phyloP scores from a whole-genome alignment of 1,284 basidiomycete species.

The Wallemia mellicola region DNA sequence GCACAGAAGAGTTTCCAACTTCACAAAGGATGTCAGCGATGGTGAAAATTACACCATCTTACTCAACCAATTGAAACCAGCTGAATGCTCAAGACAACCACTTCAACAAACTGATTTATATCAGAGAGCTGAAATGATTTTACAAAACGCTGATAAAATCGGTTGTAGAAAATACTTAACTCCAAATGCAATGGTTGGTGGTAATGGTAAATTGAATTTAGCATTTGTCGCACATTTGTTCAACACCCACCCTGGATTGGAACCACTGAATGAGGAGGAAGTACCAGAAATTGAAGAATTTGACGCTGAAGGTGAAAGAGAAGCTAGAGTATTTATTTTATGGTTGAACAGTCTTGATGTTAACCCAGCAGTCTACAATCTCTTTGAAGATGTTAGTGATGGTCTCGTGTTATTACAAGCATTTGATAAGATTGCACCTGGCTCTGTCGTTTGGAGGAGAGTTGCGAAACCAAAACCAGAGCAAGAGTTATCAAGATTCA shows the following conservation, averaged over 20 bases:
- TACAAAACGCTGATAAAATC: slow-evolving; percentile 76
- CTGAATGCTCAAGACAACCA: slow-evolving; percentile 71
- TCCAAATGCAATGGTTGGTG: slow-evolving; percentile 58
- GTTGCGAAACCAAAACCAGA: slow-evolving; percentile 54
- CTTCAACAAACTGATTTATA: slow-evolving; percentile 57
- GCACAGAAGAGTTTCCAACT: slow-evolving; percentile 82
- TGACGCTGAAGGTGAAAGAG: slow-evolving; percentile 90
- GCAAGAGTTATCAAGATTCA: slow-evolving; percentile 69
- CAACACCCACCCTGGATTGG: slow-evolving; percentile 85
- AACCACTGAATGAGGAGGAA: slow-evolving; percentile 63
- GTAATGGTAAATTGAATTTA: slow-evolving; percentile 93
- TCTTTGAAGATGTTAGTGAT: slow-evolving; percentile 82
- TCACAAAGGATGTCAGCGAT: slow-evolving; percentile 76
- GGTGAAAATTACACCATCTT: slow-evolving; percentile 93
- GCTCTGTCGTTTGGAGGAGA: slow-evolving; percentile 71
- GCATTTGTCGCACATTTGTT: slow-evolving; percentile 96
- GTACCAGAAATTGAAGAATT: slow-evolving; percentile 66
- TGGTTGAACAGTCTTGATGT: slow-evolving; percentile 95
- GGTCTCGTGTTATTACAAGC: slow-evolving; percentile 75
- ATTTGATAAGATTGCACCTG: slow-evolving; percentile 81
- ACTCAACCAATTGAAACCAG: slow-evolving; percentile 77
- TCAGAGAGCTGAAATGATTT: slow-evolving; percentile 53
- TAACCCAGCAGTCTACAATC: slow-evolving; percentile 79
- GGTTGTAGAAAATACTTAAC: slow-evolving; percentile 91
- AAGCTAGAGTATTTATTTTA: slow-evolving; percentile 85